phyloP scores from a whole-genome alignment of 345 rosid species.

The Melaleuca quinquenervia region DNA sequence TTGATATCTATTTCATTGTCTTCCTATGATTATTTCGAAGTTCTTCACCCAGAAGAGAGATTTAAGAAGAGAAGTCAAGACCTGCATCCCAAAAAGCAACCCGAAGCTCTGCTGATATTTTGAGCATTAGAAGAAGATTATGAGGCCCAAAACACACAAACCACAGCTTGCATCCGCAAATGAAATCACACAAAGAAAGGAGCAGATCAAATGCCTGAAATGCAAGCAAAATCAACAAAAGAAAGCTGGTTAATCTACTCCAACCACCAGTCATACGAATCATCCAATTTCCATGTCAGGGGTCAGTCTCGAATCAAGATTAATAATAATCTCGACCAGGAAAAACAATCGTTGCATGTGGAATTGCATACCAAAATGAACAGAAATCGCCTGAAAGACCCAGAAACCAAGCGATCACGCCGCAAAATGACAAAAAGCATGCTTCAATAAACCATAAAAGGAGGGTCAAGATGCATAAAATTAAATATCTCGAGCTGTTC shows the following conservation, averaged over 20 bases:
- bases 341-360: background rate
- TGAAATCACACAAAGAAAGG: background rate
- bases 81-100: background rate
- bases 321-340: background rate
- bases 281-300: background rate
- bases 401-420: background rate
- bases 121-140: background rate
- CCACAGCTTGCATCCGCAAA: background rate
- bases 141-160: background rate
- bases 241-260: background rate
- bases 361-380: background rate
- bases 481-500: background rate
- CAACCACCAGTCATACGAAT: background rate
- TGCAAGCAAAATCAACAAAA: background rate
- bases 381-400: background rate
- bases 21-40: background rate
- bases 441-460: background rate
- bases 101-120: background rate
- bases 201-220: background rate
- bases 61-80: background rate
- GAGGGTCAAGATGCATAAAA: background rate
- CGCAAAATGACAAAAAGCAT: background rate
- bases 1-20: background rate
- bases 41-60: background rate
- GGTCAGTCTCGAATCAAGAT: background rate